phyloP scores from a whole-genome alignment of 2,329 filamentous ascomycete genomes.

The Rhinocladiella similis region DNA sequence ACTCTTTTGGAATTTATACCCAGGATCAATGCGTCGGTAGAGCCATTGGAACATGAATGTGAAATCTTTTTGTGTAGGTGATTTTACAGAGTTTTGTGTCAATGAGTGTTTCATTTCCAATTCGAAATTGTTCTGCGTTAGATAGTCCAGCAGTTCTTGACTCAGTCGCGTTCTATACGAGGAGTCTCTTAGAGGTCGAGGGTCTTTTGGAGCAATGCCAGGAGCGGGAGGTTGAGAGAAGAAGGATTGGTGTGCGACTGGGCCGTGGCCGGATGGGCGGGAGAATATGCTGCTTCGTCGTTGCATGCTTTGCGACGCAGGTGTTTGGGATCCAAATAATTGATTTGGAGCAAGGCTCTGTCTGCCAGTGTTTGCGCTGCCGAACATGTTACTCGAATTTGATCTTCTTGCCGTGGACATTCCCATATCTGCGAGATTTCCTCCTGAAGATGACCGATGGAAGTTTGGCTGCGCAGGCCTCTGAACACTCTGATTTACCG shows the following conservation, averaged over 20 bases:
- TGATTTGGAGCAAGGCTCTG: constrained; percentile 70
- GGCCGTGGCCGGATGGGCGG: constrained; percentile 67
- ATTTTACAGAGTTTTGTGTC: constrained; percentile 87
- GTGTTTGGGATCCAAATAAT: constrained; percentile 50
- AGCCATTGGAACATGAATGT: constrained; percentile 98
- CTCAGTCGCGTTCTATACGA: constrained; percentile 79
- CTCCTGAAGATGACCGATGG: constrained; percentile 78
- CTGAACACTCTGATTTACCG: constrained; percentile 81
- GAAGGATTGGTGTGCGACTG: constrained; percentile 84
- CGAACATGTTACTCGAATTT: constrained; percentile 66
- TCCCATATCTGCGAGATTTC: constrained; percentile 75
- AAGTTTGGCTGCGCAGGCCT: constrained; percentile 86
- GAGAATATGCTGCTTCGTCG: constrained; percentile 81
- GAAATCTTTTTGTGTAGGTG: constrained; percentile 97
- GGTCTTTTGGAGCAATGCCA: constrained; percentile 81
- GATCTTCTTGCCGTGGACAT: constrained; percentile 83
- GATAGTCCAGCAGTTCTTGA: constrained; percentile 86
- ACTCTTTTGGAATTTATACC: constrained; percentile 87
- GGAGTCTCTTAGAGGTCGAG: constrained; percentile 79
- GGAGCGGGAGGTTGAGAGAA: constrained; percentile 83
- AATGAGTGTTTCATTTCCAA: constrained; percentile 95
- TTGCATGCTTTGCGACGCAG: constrained; percentile 57
- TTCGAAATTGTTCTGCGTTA: constrained; percentile 93
- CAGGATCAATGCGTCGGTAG: constrained; percentile 92
- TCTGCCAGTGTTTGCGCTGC: constrained; percentile 59